Conservation (phyloP, 169 alveolate genomes). For the Cryptosporidium tyzzeri region DNA sequence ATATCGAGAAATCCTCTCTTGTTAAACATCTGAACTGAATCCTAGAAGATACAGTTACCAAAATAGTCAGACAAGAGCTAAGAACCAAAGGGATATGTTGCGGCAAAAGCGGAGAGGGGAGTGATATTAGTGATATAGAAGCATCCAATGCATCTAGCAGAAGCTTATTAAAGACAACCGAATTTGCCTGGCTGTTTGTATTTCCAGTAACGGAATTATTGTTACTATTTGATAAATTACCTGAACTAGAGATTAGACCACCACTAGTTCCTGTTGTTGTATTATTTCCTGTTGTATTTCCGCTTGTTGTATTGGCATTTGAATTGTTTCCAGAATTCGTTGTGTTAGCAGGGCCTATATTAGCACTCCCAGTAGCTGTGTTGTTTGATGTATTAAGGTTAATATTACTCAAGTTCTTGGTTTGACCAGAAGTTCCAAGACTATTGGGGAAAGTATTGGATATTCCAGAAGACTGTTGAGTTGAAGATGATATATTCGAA, state of each 20-base stretch:
- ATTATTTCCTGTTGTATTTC: not conserved
- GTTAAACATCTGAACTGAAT: constrained; percentile 38
- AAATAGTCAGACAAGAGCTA: constrained; percentile 58
- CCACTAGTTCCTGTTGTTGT: not conserved
- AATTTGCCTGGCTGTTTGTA: not conserved
- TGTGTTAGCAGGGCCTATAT: not conserved
- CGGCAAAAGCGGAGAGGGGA: constrained; percentile 54
- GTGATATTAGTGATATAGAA: constrained; percentile 55
- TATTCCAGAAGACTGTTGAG: not conserved
- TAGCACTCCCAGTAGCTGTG: not conserved
- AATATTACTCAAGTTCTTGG: not conserved
- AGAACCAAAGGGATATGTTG: constrained; percentile 63
- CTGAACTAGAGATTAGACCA: not conserved
- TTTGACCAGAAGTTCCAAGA: not conserved
- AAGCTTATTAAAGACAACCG: constrained; percentile 43
- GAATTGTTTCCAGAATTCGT: not conserved
- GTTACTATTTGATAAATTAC: constrained; percentile 4
- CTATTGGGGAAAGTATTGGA: not conserved
- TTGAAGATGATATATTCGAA: not conserved
- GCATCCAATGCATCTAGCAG: constrained; percentile 54
- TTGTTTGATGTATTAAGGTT: not conserved
- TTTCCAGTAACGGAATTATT: constrained; percentile 19
- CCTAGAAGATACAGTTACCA: constrained; percentile 69
- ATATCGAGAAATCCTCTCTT: constrained; percentile 1
- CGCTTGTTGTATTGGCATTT: not conserved